Evolutionary conservation across 768 basidiomycete species (phyloP).

Genomic region (Auriscalpium microsporum): DNA sequence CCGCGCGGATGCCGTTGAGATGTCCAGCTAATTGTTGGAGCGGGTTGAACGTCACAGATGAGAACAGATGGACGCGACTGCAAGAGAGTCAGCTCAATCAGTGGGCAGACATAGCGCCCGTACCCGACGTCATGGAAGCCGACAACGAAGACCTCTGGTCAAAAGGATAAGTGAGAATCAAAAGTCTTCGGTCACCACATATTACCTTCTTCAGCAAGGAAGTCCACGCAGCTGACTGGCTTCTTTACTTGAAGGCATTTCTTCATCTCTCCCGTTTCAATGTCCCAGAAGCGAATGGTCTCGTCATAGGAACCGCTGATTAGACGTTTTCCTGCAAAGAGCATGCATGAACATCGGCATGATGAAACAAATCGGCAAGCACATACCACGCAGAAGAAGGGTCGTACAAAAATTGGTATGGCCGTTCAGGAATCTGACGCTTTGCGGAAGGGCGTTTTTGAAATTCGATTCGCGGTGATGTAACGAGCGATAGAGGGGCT

Average conservation of each 20-base stretch:
- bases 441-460: slow-evolving; percentile 64
- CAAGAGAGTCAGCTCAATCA: neutral
- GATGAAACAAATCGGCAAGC: neutral
- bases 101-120: slow-evolving; percentile 16
- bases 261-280: slow-evolving; percentile 56
- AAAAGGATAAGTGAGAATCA: neutral
- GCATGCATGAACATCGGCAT: neutral
- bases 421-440: slow-evolving; percentile 66
- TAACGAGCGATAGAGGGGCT: slow-evolving; percentile 67
- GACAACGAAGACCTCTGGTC: slow-evolving; percentile 77
- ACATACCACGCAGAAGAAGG: slow-evolving; percentile 49
- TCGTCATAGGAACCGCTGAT: slow-evolving; percentile 91
- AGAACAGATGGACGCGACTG: slow-evolving; percentile 84
- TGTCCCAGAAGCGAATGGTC: slow-evolving; percentile 89
- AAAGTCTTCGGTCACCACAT: neutral
- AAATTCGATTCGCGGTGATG: slow-evolving; percentile 86
- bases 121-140: slow-evolving; percentile 91
- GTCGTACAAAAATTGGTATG: slow-evolving; percentile 89
- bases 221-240: slow-evolving; percentile 86
- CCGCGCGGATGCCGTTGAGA: slow-evolving; percentile 79
- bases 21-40: slow-evolving; percentile 81
- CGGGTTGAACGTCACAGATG: slow-evolving; percentile 75
- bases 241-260: slow-evolving; percentile 81
- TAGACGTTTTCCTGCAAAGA: slow-evolving; percentile 50
- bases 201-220: slow-evolving; percentile 69